Conservation (phyloP, 805 yeast genomes). For the Candida dendrica region DNA sequence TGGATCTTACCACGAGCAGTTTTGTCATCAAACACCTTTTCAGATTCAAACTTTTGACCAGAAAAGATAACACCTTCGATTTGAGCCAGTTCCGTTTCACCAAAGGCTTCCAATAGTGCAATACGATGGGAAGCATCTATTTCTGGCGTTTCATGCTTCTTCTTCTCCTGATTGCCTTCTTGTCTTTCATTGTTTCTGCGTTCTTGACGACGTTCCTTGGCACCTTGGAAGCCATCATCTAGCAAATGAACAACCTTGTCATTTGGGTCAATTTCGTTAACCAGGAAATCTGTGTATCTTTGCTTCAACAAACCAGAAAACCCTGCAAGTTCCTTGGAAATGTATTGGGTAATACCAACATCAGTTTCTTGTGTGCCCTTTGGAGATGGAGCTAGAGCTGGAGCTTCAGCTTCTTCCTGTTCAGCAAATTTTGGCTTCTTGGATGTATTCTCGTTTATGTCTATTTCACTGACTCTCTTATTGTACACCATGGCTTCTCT, state of each 20-base stretch:
- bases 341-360: slow-evolving; percentile 79
- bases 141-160: slow-evolving; percentile 14
- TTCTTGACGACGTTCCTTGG: slow-evolving; percentile 41
- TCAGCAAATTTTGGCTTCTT: background rate
- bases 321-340: slow-evolving; percentile 50
- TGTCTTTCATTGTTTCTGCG: slow-evolving; percentile 26
- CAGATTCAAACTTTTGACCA: slow-evolving; percentile 54
- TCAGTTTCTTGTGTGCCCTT: slow-evolving; percentile 57
- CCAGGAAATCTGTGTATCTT: slow-evolving; percentile 88
- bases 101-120: slow-evolving; percentile 46
- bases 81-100: slow-evolving; percentile 50
- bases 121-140: slow-evolving; percentile 39
- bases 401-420: background rate
- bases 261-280: slow-evolving; percentile 69
- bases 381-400: slow-evolving; percentile 1
- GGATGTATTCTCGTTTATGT: too few relatives aligned
- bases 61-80: slow-evolving; percentile 48
- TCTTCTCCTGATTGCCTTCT: slow-evolving; percentile 11
- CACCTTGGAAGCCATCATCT: slow-evolving; percentile 62
- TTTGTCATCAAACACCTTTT: slow-evolving; percentile 55
- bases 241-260: slow-evolving; percentile 69
- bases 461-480: too few relatives aligned
- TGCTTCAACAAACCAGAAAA: slow-evolving; percentile 79
- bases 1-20: slow-evolving; percentile 73
- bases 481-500: too few relatives aligned